Base-by-base conservation (phyloP, 805 yeast genomes). In the Cephaloascus albidus region DNA sequence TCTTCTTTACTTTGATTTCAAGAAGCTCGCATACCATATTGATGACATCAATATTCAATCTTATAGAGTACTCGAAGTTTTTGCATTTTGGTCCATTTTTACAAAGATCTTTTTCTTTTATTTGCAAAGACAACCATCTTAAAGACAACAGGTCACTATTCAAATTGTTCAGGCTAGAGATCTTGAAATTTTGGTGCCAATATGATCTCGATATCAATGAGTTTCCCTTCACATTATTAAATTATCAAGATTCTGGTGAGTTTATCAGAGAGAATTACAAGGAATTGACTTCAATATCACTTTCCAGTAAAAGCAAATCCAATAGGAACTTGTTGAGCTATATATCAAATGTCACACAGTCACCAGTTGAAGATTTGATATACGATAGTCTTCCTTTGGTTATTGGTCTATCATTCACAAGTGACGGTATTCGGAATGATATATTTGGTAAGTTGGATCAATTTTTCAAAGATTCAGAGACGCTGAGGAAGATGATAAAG, bases 161-260 rank as follows among this genome's bases (percentile, higher is more conserved):
- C 43, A 50, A 51, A 36, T 39, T 45, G 10, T 48, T 59, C 20
- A 59, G 53, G 36, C 45, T 60, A 28, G 63, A 62, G 12, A 49
- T 74, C 3, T 51, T 75, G 36, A 66, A 59, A 40, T 56, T 56
- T 17, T 75, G 79, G 78, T 55, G 58, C 51, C 51, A 53, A n/a
- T 58, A 55, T 38, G 53, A 56, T 3, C 36, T 46, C 10, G 45
- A 50, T 3, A 43, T 72, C 12, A 39, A 42, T 0, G 45, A 47
- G 1, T 72, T 74, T 43, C 81, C 80, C 0, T 63, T 35, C 39
- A 43, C 41, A 1, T 40, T 70, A 1, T 64, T 76, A 46, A 73
- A 60, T 0, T 72, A 60, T 44, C 16, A 40, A 2, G 47, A 49
- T 8, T 40, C 42, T 3, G 33, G 39, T 2, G 58, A 57, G 1